These are phyloP conservation scores for Carallia brachiata DNA, from an alignment of 345 rosid genomes.

Conservation along the genomic window DNA sequence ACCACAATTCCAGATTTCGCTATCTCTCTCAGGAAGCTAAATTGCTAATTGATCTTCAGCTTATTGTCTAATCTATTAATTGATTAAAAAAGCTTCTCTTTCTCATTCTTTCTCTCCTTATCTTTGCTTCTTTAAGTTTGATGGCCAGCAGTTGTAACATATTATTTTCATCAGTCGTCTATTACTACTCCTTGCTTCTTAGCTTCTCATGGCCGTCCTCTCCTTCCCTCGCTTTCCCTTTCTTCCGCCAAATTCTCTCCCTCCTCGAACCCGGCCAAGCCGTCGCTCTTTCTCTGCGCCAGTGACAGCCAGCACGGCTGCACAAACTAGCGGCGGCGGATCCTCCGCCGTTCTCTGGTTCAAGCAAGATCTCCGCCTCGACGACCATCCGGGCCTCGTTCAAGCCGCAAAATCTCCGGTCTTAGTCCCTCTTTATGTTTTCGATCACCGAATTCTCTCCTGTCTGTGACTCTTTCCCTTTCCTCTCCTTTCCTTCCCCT, in stretches of 20 bases:
- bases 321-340: conserved; percentile 2
- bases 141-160: conserved; percentile 27
- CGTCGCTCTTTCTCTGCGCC: conserved; percentile 25
- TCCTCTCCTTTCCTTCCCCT: not conserved
- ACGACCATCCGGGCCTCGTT: conserved; percentile 79
- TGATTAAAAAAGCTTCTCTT: not conserved
- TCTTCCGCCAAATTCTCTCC: conserved; percentile 17
- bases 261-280: conserved; percentile 9
- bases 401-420: conserved; percentile 40
- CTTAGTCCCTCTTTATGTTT: conserved; percentile 71
- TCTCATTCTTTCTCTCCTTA: too few relatives aligned
- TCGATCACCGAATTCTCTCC: conserved; percentile 71
- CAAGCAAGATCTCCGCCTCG: conserved; percentile 87
- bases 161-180: not conserved
- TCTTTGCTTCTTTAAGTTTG: conserved; percentile 1
- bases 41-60: not conserved
- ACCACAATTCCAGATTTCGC: conserved; percentile 35
- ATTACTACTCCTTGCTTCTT: not conserved
- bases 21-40: conserved; percentile 10
- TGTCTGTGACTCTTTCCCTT: conserved; percentile 34
- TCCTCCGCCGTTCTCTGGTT: conserved; percentile 77
- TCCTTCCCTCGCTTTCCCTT: conserved; percentile 35
- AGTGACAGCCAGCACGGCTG: conserved; percentile 7
- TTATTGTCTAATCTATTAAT: too few relatives aligned
- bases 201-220: conserved; percentile 45